Base-by-base conservation (phyloP, 208 protist genomes). In the Zelonia costaricensis region DNA sequence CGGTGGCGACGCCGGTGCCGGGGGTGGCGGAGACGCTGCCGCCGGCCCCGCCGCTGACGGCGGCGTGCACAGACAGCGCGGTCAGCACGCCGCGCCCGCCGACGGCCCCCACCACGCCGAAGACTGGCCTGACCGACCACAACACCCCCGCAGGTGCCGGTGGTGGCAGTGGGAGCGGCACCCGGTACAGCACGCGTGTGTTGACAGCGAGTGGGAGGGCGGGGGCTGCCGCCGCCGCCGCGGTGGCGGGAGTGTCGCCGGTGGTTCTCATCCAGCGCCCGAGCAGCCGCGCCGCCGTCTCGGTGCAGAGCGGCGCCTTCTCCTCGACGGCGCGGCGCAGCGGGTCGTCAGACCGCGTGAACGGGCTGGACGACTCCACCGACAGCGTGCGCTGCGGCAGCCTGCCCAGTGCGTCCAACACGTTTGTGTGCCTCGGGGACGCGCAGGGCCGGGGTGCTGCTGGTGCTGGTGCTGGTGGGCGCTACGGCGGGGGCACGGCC, bases 361-460 rank as follows among this genome's bases (percentile, higher is more conserved):
- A 69, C 38, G 54, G 54, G 0, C 30, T 69, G 3, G 45, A 69
- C 10, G 53, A 69, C 63, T 69, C 63, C n/a, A 38, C 48, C 15
- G 63, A 69, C 46, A 69, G 54, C 27, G 63, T 69, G 25, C 46
- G 28, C 13, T 69, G 54, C 46, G 40, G 38, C 13, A 59, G 54
- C 18, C 33, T 59, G 9, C 52, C 33, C 20, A 55, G 49, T 18
- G 31, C 28, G 47, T 23, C 31, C 3, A 46, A 58, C 35, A 44
- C n/a, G 22, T 40, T 33, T 4, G 10, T 23, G 20, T n/a, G 31
- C 2, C 22, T 28, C 18, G 47, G 31, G 49, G 16, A 15, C 22
- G 49, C 22, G 33, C 10, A 25, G 47, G 35, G 16, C 20, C 25
- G 6, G 36, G 33, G 10, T 15, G 23, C 52, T 13, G 3, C 25